A percentile compares a stretch with the other conserved stretches of the same genome.
phyloP scores from a whole-genome alignment of 2,329 filamentous ascomycete species.

The Colletotrichum salicis region DNA sequence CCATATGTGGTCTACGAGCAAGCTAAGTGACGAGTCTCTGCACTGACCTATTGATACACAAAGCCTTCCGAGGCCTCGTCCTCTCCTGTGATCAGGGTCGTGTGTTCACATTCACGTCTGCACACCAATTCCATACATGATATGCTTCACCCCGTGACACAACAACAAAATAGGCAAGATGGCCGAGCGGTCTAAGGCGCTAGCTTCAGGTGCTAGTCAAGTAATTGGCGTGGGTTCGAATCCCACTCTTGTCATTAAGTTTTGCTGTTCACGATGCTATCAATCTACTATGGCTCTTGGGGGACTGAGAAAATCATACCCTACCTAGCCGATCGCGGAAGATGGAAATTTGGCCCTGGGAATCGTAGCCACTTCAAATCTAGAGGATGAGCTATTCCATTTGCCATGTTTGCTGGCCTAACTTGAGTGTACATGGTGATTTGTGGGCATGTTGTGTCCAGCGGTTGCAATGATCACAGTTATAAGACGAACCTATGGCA shows the following conservation, averaged over 20 bases:
- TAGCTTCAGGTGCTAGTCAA: constrained; percentile 23
- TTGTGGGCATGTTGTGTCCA: no score
- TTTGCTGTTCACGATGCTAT: background rate
- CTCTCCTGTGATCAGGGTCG: background rate
- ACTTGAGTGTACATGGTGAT: no score
- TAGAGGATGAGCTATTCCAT: no score
- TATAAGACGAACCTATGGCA: no score
- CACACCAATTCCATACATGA: background rate
- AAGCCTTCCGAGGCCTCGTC: background rate
- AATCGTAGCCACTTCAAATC: background rate
- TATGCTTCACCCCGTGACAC: background rate
- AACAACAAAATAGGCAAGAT: background rate
- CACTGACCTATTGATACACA: background rate
- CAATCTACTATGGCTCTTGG: no score
- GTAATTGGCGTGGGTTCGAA: constrained; percentile 20
- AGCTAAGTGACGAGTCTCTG: no score
- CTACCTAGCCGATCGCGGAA: background rate
- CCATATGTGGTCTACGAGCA: no score
- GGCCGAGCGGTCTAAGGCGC: constrained; percentile 20
- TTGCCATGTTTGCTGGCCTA: no score
- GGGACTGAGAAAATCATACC: background rate
- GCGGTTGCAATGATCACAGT: no score
- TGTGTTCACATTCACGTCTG: background rate
- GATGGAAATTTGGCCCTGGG: background rate
- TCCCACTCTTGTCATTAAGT: constrained; percentile 17